Evolutionary conservation across 2,329 filamentous ascomycete species (phyloP).

Genomic region (Malbranchea cinnamomea): DNA sequence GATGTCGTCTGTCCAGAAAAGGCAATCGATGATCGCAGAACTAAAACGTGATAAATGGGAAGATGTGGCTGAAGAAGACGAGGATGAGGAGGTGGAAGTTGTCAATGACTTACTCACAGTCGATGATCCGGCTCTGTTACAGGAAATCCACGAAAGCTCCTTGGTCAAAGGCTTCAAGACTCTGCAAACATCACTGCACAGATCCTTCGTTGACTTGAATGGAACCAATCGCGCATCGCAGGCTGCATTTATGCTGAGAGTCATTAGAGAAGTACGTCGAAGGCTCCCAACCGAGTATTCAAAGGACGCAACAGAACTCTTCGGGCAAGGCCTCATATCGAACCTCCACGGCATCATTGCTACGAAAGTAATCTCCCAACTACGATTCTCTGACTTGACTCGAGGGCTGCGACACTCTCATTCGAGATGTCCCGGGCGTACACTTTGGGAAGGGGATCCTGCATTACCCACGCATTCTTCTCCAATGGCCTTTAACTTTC

Average conservation of each 20-base stretch:
- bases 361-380: conserved; percentile 31
- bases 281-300: conserved; percentile 43
- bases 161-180: conserved; percentile 42
- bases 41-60: conserved; percentile 23
- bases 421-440: conserved; percentile 42
- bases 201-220: conserved; percentile 33
- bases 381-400: conserved; percentile 29
- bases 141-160: conserved; percentile 42
- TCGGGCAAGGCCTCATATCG: conserved; percentile 47
- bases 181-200: conserved; percentile 32
- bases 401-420: conserved; percentile 28
- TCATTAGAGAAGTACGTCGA: conserved; percentile 58
- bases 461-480: conserved; percentile 66
- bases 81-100: conserved; percentile 24
- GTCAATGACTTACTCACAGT: conserved; percentile 43
- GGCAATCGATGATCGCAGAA: conserved; percentile 19
- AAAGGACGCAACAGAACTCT: conserved; percentile 21
- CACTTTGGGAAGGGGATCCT: conserved; percentile 68
- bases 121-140: conserved; percentile 53
- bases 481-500: conserved; percentile 54
- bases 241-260: conserved; percentile 50
- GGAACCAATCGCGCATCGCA: conserved; percentile 34
- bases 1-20: conserved; percentile 52
- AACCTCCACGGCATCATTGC: conserved; percentile 50
- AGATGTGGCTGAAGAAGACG: conserved; percentile 24